Percentiles rank a stretch among this genome's conserved stretches.
Conservation (phyloP, 805 yeast species). For the Saturnispora halmiae region DNA sequence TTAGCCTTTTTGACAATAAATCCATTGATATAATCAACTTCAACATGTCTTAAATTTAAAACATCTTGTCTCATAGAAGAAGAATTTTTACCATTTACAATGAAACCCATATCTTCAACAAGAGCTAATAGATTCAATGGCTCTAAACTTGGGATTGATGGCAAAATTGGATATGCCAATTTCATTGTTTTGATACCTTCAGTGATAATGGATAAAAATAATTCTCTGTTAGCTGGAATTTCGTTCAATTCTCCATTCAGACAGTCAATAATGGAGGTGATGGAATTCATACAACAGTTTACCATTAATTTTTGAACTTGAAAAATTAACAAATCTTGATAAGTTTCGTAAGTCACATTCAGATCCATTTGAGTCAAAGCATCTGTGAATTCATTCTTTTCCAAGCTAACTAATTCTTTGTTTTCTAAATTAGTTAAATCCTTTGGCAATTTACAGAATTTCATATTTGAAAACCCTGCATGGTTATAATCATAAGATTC, state of each 20-base stretch:
- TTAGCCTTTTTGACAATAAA: slow-evolving; percentile 52
- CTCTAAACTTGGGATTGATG: not conserved
- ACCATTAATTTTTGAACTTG: slow-evolving; percentile 72
- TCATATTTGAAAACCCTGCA: slow-evolving; percentile 64
- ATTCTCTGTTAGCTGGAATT: slow-evolving; percentile 27
- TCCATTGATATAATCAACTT: slow-evolving; percentile 79
- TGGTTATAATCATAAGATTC: slow-evolving; percentile 43
- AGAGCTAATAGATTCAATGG: slow-evolving; percentile 28
- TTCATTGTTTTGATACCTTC: slow-evolving; percentile 39
- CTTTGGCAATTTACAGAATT: slow-evolving; percentile 49
- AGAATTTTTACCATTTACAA: slow-evolving; percentile 40
- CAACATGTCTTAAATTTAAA: slow-evolving; percentile 48
- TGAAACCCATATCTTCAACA: slow-evolving; percentile 23
- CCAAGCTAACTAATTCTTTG: not conserved
- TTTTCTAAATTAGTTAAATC: slow-evolving; percentile 11
- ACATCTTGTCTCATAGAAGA: slow-evolving; percentile 70
- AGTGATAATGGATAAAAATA: slow-evolving; percentile 35
- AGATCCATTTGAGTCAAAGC: slow-evolving; percentile 24
- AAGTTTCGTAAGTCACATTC: slow-evolving; percentile 26
- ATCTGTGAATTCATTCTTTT: slow-evolving; percentile 15
- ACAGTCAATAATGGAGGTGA: slow-evolving; percentile 71
- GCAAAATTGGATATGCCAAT: slow-evolving; percentile 23
- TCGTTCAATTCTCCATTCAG: slow-evolving; percentile 63
- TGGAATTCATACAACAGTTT: slow-evolving; percentile 77
- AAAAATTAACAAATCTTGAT: slow-evolving; percentile 39